Evolutionary conservation across 225 moss, liverwort and hornwort species (phyloP), one percentile per base, ranked within the genome.

Genomic region (Pseudisothecium myosuroides): DNA sequence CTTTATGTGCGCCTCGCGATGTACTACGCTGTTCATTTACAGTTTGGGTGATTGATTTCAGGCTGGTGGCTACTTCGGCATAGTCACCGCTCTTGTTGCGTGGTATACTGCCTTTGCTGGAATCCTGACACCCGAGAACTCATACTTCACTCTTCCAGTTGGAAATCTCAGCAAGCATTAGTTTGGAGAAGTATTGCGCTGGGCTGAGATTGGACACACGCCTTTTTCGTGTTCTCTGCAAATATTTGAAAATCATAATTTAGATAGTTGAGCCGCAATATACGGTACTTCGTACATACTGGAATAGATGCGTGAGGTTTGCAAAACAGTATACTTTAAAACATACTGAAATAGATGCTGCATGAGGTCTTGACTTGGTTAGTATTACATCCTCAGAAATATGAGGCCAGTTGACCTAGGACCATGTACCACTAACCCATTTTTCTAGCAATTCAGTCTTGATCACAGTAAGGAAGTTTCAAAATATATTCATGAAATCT

Each of bases 111-210:
- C 87, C n/a, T 91, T 95, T 9, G 89, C 96, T 73, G 88, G 90
- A 63, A 89, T 97, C 28, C 81, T 96, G n/a, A 96, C 92, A 52
- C 89, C 81, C 69, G 95, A 96, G 60, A 92, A 88, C 76, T 95
- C 96, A 9, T 93, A 87, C 49, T 95, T 96, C 91, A 90, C 92
- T 52, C 95, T 96, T 69, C 96, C 96, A 59, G 68, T 96, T 47
- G 95, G 95, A 86, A 89, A 89, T 73, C 92, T 94, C 64, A 93
- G 90, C 93, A 93, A 93, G 72, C 55, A 83, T 37, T 92, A 90
- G 89, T 52, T 34, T 34, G 71, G 58, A 90, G 88, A 85, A 61
- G 27, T 55, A 23, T 9, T 55, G 72, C 82, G n/a, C 62, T 55
- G 72, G 72, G 56, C 49, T 66, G 56, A 81, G 54, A 74, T n/a